Evolutionary conservation across 805 yeast genomes (phyloP).

Genomic region (Wickerhamomyces ciferrii): DNA sequence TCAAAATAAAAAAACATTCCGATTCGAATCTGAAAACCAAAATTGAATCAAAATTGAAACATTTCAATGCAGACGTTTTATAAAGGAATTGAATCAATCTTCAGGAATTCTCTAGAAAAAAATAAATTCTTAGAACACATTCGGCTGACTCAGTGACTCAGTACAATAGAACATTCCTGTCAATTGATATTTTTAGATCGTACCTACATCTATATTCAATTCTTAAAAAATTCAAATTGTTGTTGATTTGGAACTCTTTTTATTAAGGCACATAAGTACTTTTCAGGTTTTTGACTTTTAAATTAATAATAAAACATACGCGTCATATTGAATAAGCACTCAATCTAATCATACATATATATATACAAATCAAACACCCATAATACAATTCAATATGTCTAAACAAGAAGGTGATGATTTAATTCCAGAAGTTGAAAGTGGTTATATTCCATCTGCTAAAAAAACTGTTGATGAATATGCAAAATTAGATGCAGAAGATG

Average conservation of each 20-base stretch:
- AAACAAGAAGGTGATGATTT: constrained; percentile 42
- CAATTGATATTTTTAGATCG: no score
- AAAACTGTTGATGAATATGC: constrained; percentile 82
- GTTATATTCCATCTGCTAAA: constrained; percentile 50
- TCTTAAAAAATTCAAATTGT: no score
- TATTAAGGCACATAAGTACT: no score
- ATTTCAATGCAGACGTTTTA: not conserved
- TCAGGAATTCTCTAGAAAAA: not conserved
- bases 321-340: not conserved
- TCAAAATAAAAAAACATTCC: no score
- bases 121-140: no score
- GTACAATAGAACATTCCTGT: no score
- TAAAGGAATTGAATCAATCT: no score
- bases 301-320: no score
- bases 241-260: no score
- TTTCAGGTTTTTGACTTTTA: no score
- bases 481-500: constrained; percentile 83
- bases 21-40: not conserved
- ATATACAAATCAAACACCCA: not conserved
- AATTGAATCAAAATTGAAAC: not conserved
- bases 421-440: constrained; percentile 56
- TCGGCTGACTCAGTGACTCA: not conserved
- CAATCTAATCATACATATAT: not conserved
- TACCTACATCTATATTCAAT: no score
- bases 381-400: no score